phyloP scores from a whole-genome alignment of 331 rosid genomes.

The Cydonia oblonga region DNA sequence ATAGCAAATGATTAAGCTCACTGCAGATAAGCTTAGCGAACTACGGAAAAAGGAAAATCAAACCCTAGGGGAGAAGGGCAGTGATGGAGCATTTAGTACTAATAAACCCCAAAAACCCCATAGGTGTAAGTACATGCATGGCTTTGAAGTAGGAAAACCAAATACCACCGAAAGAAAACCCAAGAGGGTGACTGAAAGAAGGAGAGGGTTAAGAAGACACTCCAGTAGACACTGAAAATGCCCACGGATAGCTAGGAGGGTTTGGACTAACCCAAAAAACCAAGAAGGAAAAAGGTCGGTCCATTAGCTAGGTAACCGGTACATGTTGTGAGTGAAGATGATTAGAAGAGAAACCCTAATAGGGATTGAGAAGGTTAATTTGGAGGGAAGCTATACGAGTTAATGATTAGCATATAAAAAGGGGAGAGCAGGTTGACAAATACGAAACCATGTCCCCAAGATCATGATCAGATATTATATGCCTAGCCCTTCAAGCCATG shows the following conservation, averaged over 20 bases:
- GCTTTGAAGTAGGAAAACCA: neutral
- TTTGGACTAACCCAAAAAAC: neutral
- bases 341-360: too few species aligned
- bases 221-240: neutral
- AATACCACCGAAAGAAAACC: neutral
- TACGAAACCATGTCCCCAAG: neutral
- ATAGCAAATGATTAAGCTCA: neutral
- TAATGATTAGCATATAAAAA: neutral
- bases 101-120: neutral
- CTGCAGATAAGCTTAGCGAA: too few species aligned
- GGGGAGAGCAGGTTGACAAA: neutral
- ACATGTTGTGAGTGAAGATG: too few species aligned
- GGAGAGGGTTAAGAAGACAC: too few species aligned
- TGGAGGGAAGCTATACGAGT: neutral
- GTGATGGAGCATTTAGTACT: neutral
- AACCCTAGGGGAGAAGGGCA: neutral
- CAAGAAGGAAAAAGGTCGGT: neutral
- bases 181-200: neutral
- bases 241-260: neutral
- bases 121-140: neutral
- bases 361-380: too few species aligned
- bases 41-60: neutral
- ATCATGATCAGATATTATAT: neutral
- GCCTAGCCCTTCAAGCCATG: slow-evolving; percentile 8
- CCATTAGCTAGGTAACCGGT: neutral